Evolutionary conservation across 495 filamentous ascomycete species (phyloP).

Genomic region (Coniosporium apollinis): DNA sequence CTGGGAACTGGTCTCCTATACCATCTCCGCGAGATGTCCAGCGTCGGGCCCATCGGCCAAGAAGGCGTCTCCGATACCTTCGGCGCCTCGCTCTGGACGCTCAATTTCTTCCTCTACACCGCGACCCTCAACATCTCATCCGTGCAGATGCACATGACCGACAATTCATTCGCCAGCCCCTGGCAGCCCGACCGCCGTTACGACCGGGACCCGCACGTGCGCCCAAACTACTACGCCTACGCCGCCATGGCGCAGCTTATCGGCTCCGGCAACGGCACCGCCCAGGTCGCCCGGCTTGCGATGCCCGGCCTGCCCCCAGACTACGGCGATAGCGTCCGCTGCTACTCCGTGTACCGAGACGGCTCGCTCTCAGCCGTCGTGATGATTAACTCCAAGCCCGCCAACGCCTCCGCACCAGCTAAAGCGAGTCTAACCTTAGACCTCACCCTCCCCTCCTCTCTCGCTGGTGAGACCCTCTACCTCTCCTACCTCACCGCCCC

Average conservation of each 20-base stretch:
- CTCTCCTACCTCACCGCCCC: slow-evolving; percentile 20
- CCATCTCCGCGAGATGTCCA: slow-evolving; percentile 20
- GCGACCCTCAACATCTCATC: slow-evolving; percentile 20
- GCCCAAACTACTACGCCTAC: slow-evolving; percentile 23
- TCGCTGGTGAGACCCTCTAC: slow-evolving; percentile 12
- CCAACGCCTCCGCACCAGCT: slow-evolving; percentile 12
- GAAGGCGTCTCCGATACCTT: slow-evolving; percentile 15
- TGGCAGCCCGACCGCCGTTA: slow-evolving; percentile 21
- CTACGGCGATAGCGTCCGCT: slow-evolving; percentile 16
- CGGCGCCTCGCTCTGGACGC: slow-evolving; percentile 14
- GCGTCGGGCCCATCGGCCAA: slow-evolving; percentile 19
- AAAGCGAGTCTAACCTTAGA: slow-evolving; percentile 11
- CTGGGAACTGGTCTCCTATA: slow-evolving; percentile 16
- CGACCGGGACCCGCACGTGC: slow-evolving; percentile 15
- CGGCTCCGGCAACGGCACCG: slow-evolving; percentile 17
- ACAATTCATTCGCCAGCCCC: slow-evolving; percentile 20
- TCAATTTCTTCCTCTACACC: slow-evolving; percentile 17
- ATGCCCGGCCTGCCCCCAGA: slow-evolving; percentile 1
- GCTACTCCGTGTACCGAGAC: slow-evolving; percentile 17
- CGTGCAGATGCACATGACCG: slow-evolving; percentile 26
- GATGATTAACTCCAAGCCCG: slow-evolving; percentile 19
- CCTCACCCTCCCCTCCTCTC: slow-evolving; percentile 10
- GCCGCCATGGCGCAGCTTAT: slow-evolving; percentile 23
- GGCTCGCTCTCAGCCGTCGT: slow-evolving; percentile 15
- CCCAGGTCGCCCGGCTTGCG: slow-evolving; percentile 13